Conservation (phyloP, 768 basidiomycete genomes). For the Mycena belliarum region DNA sequence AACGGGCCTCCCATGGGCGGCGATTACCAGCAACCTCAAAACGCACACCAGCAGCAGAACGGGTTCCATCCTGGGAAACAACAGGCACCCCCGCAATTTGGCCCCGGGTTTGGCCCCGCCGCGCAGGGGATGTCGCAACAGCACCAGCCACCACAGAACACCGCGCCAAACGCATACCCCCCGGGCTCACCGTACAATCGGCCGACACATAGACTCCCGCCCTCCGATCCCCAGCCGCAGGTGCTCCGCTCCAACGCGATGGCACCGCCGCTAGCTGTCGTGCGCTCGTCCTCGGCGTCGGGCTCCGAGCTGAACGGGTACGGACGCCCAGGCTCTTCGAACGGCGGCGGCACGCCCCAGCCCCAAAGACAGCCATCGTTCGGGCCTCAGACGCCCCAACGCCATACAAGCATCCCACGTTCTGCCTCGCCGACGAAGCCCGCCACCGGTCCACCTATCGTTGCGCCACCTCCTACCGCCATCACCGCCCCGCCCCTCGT, state of each 20-base stretch:
- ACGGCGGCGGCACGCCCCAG: slow-evolving; percentile 3
- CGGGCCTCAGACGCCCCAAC: slow-evolving; percentile 14
- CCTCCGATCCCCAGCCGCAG: slow-evolving; percentile 10
- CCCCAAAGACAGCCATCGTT: slow-evolving; percentile 7
- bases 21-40: slow-evolving; percentile 10
- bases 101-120: slow-evolving; percentile 3
- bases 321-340: slow-evolving; percentile 2
- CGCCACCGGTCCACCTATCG: slow-evolving; percentile 11
- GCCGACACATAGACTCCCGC: slow-evolving; percentile 3
- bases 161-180: background rate
- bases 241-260: slow-evolving; percentile 18
- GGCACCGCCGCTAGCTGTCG: slow-evolving; percentile 11
- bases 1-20: slow-evolving; percentile 2
- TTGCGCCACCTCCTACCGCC: background rate
- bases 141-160: slow-evolving; percentile 7
- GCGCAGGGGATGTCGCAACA: slow-evolving; percentile 6
- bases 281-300: slow-evolving; percentile 15
- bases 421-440: slow-evolving; percentile 19
- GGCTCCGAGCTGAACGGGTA: slow-evolving; percentile 8
- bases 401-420: slow-evolving; percentile 9
- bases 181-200: slow-evolving; percentile 16
- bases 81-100: slow-evolving; percentile 16
- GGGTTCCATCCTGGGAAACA: slow-evolving; percentile 10
- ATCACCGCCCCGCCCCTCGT: background rate
- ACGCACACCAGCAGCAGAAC: slow-evolving; percentile 8